Conservation (phyloP, 2,329 filamentous ascomycete genomes). For the Phyllosticta citriasiana region DNA sequence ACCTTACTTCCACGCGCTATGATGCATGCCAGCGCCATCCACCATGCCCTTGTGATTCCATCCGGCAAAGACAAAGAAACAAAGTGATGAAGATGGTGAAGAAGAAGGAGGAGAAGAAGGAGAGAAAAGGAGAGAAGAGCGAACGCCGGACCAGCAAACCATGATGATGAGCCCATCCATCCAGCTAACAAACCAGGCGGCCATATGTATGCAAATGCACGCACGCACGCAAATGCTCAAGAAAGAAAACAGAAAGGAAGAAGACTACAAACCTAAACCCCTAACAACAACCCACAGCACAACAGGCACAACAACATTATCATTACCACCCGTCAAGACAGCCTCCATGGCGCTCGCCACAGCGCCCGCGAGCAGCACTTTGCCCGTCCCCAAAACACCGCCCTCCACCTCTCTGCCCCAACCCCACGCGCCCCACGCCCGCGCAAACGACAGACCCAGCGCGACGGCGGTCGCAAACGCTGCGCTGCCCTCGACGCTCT, state of each 20-base stretch:
- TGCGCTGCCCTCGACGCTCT: constrained; percentile 76
- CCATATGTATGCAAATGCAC: no score
- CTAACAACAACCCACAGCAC: constrained; percentile 88
- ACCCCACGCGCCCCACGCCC: constrained; percentile 54
- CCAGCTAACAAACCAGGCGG: no score
- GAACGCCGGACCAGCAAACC: no score
- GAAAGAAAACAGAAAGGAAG: background rate
- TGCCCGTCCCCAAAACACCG: constrained; percentile 26
- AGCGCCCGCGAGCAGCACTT: constrained; percentile 61
- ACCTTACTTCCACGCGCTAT: no score
- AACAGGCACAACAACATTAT: constrained; percentile 94
- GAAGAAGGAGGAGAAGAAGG: no score
- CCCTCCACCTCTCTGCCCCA: constrained; percentile 58
- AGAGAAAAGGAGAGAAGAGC: no score
- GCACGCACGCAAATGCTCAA: no score
- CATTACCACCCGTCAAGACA: constrained; percentile 90
- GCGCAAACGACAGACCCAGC: constrained; percentile 58
- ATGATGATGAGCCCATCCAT: no score
- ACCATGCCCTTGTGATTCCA: no score
- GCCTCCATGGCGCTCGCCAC: constrained; percentile 89
- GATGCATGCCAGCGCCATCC: no score
- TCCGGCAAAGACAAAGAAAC: no score
- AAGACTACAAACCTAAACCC: constrained; percentile 48
- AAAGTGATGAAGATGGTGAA: no score
- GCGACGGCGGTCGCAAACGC: constrained; percentile 79